phyloP scores from a whole-genome alignment of 192 early-diverging fungal species.

The Kickxella alabastrina region DNA sequence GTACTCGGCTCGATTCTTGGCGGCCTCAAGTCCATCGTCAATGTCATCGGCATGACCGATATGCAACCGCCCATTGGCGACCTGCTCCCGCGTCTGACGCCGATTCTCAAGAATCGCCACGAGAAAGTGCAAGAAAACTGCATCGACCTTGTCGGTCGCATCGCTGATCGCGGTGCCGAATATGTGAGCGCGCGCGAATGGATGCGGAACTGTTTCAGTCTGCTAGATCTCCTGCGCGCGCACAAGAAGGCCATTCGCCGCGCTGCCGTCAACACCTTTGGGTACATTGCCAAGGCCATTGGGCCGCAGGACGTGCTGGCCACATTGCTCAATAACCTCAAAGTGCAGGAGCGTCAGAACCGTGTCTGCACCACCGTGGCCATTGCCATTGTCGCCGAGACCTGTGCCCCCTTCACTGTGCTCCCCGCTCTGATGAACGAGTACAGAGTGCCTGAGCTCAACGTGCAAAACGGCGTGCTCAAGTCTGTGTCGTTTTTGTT shows the following conservation, averaged over 20 bases:
- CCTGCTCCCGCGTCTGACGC: slow-evolving; percentile 91
- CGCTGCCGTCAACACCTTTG: slow-evolving; percentile 97
- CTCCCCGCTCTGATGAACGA: slow-evolving; percentile 98
- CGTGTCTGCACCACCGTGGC: slow-evolving; percentile 99
- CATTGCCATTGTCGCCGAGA: slow-evolving; percentile 96
- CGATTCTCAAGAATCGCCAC: slow-evolving; percentile 96
- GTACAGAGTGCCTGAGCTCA: slow-evolving; percentile 97
- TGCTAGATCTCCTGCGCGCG: slow-evolving; percentile 94
- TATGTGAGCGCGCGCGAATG: slow-evolving; percentile 95
- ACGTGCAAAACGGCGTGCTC: slow-evolving; percentile 98
- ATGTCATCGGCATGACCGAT: slow-evolving; percentile 95
- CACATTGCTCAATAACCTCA: slow-evolving; percentile 96
- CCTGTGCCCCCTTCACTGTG: slow-evolving; percentile 96
- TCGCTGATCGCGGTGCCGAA: slow-evolving; percentile 97
- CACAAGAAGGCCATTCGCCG: slow-evolving; percentile 94
- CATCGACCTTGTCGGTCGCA: slow-evolving; percentile 95
- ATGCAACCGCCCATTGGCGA: slow-evolving; percentile 99
- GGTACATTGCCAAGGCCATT: slow-evolving; percentile 98
- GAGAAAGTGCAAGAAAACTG: slow-evolving; percentile 92
- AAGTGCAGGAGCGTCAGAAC: slow-evolving; percentile 98
- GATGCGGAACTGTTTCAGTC: slow-evolving; percentile 99
- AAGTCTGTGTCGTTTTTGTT: slow-evolving; percentile 95
- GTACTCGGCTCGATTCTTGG: slow-evolving; percentile 93
- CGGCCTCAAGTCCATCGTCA: slow-evolving; percentile 91
- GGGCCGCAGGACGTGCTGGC: slow-evolving; percentile 98